Conservation (phyloP, 257 asterid genomes). For the Lycium barbarum region DNA sequence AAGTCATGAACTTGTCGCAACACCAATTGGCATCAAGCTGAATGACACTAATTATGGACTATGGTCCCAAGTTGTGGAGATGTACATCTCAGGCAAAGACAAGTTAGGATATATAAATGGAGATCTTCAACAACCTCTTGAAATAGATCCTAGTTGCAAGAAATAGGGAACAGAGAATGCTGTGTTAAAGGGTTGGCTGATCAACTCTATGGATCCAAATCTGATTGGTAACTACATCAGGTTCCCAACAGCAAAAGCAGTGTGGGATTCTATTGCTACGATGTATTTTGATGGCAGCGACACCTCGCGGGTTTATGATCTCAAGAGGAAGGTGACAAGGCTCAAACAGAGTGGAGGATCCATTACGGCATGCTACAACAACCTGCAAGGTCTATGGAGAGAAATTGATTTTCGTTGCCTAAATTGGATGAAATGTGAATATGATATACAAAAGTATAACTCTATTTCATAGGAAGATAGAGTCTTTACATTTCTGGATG, state of each 20-base stretch:
- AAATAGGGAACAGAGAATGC: background rate
- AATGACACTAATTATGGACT: background rate
- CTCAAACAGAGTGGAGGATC: background rate
- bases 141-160: background rate
- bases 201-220: background rate
- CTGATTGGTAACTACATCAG: background rate
- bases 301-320: too few relatives aligned
- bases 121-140: background rate
- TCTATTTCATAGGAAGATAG: conserved; percentile 12
- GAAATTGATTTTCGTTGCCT: too few relatives aligned
- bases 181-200: background rate
- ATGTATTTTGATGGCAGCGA: too few relatives aligned
- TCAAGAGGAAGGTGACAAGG: background rate
- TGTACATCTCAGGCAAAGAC: background rate
- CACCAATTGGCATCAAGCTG: too few relatives aligned
- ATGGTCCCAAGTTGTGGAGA: conserved; percentile 7
- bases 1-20: too few relatives aligned
- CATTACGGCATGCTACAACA: too few relatives aligned
- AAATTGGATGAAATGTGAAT: background rate
- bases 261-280: too few relatives aligned
- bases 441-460: conserved; percentile 21
- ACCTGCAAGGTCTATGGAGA: too few relatives aligned
- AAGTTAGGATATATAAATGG: background rate
- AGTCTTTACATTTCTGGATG: conserved; percentile 22
- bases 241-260: too few relatives aligned